These are phyloP conservation scores for Syncephalastrum sp. DNA, from an alignment of 371 early-diverging fungal genomes.

Conservation along the genomic window DNA sequence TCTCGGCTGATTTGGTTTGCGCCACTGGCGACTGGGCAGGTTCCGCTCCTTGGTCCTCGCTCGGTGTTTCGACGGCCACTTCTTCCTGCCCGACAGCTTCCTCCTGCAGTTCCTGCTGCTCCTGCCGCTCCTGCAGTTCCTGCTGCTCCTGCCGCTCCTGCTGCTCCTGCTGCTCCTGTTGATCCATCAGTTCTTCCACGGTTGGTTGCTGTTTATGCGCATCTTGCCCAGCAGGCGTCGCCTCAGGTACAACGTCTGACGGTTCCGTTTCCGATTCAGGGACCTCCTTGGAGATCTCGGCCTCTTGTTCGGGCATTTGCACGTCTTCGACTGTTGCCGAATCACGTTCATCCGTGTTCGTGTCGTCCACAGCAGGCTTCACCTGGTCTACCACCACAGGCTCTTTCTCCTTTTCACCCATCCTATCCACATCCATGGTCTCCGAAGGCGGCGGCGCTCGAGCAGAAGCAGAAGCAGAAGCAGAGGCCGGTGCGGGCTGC, in stretches of 20 bases:
- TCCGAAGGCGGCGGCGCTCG: background rate
- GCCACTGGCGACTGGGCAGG: background rate
- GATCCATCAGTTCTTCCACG: constrained; percentile 5
- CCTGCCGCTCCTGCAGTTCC: background rate
- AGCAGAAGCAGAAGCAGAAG: background rate
- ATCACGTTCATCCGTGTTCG: too few relatives aligned
- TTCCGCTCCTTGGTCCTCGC: background rate
- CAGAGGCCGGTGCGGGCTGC: background rate
- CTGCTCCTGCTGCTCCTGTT: constrained; percentile 9
- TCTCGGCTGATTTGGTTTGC: constrained; percentile 1
- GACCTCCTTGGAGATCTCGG: too few relatives aligned
- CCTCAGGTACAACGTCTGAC: too few relatives aligned
- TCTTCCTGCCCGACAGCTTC: background rate
- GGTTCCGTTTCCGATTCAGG: too few relatives aligned
- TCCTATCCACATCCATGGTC: too few relatives aligned
- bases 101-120: constrained; percentile 4
- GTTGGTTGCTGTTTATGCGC: background rate
- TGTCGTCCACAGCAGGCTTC: too few relatives aligned
- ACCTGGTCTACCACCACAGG: too few relatives aligned
- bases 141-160: constrained; percentile 5
- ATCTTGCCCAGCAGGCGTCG: background rate
- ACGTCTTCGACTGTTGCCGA: too few relatives aligned
- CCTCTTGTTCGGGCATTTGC: too few relatives aligned
- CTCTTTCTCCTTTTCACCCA: too few relatives aligned
- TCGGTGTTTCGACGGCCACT: background rate